Evolutionary conservation across 2,329 filamentous ascomycete genomes (phyloP).

Genomic region (Sarocladiaceae sp.): DNA sequence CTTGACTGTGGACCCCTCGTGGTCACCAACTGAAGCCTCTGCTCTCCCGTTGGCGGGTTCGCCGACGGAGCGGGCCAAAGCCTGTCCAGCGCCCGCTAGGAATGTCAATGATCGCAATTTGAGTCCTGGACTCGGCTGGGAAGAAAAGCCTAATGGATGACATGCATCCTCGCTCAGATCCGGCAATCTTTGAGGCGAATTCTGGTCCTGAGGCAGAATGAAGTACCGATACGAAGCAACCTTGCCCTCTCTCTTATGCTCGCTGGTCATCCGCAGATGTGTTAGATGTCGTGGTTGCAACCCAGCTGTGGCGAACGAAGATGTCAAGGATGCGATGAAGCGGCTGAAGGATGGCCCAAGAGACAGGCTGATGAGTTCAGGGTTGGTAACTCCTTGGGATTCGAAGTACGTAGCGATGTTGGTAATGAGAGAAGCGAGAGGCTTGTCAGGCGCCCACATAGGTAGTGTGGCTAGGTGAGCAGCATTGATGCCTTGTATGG

Average conservation of each 20-base stretch:
- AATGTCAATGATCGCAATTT: too few species aligned
- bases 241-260: constrained; percentile 31
- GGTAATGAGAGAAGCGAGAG: constrained; percentile 26
- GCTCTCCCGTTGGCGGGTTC: too few species aligned
- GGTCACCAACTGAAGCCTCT: too few species aligned
- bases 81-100: too few species aligned
- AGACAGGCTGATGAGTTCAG: constrained; percentile 31
- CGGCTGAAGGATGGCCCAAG: constrained; percentile 31
- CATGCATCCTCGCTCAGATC: too few species aligned
- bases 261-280: constrained; percentile 30
- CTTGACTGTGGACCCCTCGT: too few species aligned
- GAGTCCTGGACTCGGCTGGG: too few species aligned
- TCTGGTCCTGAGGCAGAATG: constrained; percentile 2
- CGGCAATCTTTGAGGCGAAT: too few species aligned
- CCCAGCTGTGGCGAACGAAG: constrained; percentile 25
- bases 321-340: constrained; percentile 32
- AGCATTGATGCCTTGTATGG: constrained; percentile 18
- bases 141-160: too few species aligned
- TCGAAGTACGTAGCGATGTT: constrained; percentile 24
- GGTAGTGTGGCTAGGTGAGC: constrained; percentile 21
- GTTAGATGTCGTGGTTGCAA: constrained; percentile 27
- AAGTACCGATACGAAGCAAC: constrained; percentile 31
- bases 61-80: too few species aligned
- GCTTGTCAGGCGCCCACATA: constrained; percentile 30
- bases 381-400: constrained; percentile 28